Evolutionary conservation across 2,329 filamentous ascomycete species (phyloP).

Genomic region (Hyphodiscus sp.): DNA sequence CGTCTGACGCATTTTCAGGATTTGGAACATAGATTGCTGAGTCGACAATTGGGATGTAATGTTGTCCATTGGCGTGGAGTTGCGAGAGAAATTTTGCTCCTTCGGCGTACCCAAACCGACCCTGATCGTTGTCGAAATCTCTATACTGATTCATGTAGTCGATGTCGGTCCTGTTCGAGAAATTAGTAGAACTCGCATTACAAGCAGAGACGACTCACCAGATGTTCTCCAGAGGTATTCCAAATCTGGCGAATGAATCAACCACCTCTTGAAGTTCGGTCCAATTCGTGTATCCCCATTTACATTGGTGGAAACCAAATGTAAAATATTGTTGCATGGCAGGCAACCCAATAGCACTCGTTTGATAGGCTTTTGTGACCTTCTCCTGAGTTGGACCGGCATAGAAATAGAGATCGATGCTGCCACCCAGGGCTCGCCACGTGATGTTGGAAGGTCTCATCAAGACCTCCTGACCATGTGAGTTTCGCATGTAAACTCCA

Average conservation of each 20-base stretch:
- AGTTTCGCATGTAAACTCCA: constrained; percentile 70
- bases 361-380: constrained; percentile 65
- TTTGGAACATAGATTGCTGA: constrained; percentile 65
- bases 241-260: constrained; percentile 55
- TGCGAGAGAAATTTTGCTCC: constrained; percentile 54
- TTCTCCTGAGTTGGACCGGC: constrained; percentile 62
- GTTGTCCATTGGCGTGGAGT: constrained; percentile 57
- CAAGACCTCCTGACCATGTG: constrained; percentile 68
- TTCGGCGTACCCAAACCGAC: constrained; percentile 48
- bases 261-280: constrained; percentile 59
- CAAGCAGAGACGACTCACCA: constrained; percentile 42
- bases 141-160: constrained; percentile 60
- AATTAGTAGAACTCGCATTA: constrained; percentile 11
- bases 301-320: constrained; percentile 76
- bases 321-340: constrained; percentile 78
- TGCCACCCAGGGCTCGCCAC: constrained; percentile 69
- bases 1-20: constrained; percentile 59
- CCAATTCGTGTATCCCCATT: constrained; percentile 77
- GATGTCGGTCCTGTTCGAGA: constrained; percentile 50
- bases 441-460: constrained; percentile 59
- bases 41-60: constrained; percentile 64
- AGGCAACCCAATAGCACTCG: constrained; percentile 60
- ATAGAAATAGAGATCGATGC: constrained; percentile 74
- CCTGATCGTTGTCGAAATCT: constrained; percentile 56
- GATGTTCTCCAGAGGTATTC: constrained; percentile 67